phyloP scores from a whole-genome alignment of 345 rosid species.

The Citrus cavaleriei region DNA sequence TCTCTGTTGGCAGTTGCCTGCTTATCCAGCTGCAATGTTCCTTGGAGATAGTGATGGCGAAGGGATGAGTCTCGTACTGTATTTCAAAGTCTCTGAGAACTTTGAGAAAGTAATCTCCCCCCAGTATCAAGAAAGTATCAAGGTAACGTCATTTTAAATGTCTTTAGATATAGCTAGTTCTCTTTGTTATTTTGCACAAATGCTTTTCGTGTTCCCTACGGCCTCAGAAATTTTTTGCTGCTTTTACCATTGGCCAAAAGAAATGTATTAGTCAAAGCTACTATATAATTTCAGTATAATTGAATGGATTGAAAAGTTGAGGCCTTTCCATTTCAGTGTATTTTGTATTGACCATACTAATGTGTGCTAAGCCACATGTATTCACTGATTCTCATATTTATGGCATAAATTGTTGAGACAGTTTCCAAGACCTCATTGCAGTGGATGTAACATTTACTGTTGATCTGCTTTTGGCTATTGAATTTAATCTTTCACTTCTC shows the following conservation, averaged over 20 bases:
- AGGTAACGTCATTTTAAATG: slow-evolving; percentile 37
- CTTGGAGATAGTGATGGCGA: slow-evolving; percentile 86
- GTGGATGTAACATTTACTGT: not conserved
- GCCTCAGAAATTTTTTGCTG: not conserved
- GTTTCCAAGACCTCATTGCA: not conserved
- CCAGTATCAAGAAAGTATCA: slow-evolving; percentile 62
- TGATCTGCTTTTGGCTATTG: not conserved
- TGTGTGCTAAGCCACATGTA: not conserved
- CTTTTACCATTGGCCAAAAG: not conserved
- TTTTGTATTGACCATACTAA: not conserved
- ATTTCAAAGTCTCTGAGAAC: slow-evolving; percentile 65
- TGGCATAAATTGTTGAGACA: not conserved
- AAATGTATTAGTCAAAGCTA: not conserved
- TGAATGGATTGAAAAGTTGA: not conserved
- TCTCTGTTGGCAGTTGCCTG: slow-evolving; percentile 59
- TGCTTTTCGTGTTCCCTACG: not conserved
- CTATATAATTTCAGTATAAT: not conserved
- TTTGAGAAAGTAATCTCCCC: slow-evolving; percentile 59
- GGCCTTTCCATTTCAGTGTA: not conserved
- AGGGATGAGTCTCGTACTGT: slow-evolving; percentile 91
- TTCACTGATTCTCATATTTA: not conserved
- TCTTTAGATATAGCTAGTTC: not conserved
- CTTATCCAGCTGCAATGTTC: slow-evolving; percentile 90
- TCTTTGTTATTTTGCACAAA: slow-evolving; percentile 3
- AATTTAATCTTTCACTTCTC: not conserved